Evolutionary conservation across 768 basidiomycete species (phyloP), one percentile per base, ranked within the genome.

Genomic region (Phanerodontia chrysosporium): DNA sequence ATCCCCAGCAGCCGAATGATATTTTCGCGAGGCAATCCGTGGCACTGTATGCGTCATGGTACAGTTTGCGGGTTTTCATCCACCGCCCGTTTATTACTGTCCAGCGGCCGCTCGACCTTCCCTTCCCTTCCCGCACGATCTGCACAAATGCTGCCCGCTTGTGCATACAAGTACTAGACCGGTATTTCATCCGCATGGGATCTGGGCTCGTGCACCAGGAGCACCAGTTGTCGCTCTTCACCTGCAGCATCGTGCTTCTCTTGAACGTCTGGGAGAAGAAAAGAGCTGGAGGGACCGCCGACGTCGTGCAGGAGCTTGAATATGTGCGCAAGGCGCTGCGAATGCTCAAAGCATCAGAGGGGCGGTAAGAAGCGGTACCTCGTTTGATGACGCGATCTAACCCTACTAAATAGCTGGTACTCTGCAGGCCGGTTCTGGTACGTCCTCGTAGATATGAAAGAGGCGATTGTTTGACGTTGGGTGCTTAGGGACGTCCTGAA

Each of bases 81-180:
- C 91, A 93, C 68, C 78, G 91, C 45, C 86, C 88, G 2, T 92
- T 90, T 70, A 86, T 94, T 59, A 81, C 81, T 0, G 81, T 83
- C 2, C 74, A 78, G 36, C 83, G 83, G 58, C 78, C 77, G 0
- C 72, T 76, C 0, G 69, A 73, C 22, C 53, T 73, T 6, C 65
- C 72, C 1, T 75, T 78, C 62, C 79, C 80, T 1, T 80, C 79
- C 1, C 71, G 80, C 18, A 78, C 79, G 0, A 81, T 81, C 59
- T 81, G 80, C 68, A 73, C 76, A 35, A 81, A 81, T 51, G 64
- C 81, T 5, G 76, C 81, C 4, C 68, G 80, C 12, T 79, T 78
- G 0, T 75, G 72, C 29, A 69, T 72, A n/a, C 79, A 78, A 58
- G 74, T 82, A 25, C 64, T 79, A 48, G 77, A 80, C 56, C 64